These are phyloP conservation scores for Xenoacremonium recifei DNA, from an alignment of 2,329 filamentous ascomycete species.

Conservation along the genomic window DNA sequence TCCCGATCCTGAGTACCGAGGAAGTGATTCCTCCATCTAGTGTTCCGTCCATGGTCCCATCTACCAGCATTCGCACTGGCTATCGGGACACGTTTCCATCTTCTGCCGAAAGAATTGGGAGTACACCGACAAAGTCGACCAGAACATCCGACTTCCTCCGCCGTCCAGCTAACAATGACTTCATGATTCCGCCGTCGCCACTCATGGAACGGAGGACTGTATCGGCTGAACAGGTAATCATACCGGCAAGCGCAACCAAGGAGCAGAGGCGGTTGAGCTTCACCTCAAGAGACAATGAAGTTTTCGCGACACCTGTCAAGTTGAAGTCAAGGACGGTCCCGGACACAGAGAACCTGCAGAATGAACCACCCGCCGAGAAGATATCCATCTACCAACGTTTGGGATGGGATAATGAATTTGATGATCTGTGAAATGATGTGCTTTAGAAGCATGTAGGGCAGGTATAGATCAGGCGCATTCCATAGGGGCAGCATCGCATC, in stretches of 20 bases:
- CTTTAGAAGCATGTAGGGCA: slow-evolving; percentile 20
- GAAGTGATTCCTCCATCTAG: slow-evolving; percentile 38
- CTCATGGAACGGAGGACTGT: slow-evolving; percentile 25
- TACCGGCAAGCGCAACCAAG: slow-evolving; percentile 12
- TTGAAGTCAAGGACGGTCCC: slow-evolving; percentile 18
- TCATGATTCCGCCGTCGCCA: slow-evolving; percentile 35
- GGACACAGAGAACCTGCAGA: slow-evolving; percentile 7
- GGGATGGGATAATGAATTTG: slow-evolving; percentile 59
- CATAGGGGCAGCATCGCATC: slow-evolving; percentile 18
- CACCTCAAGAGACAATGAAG: slow-evolving; percentile 9
- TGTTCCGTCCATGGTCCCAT: slow-evolving; percentile 38
- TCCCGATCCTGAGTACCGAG: slow-evolving; percentile 21
- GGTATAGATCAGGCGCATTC: slow-evolving; percentile 19
- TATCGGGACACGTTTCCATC: slow-evolving; percentile 31
- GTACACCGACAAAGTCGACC: slow-evolving; percentile 29
- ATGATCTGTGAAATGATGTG: slow-evolving; percentile 42
- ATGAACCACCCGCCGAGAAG: slow-evolving; percentile 23
- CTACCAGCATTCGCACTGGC: slow-evolving; percentile 36
- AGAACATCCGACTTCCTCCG: slow-evolving; percentile 27
- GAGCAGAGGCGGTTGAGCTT: slow-evolving; percentile 17
- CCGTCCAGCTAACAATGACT: slow-evolving; percentile 23
- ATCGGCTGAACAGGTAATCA: slow-evolving; percentile 11
- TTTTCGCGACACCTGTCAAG: slow-evolving; percentile 40
- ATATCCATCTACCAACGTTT: slow-evolving; percentile 53
- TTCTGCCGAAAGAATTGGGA: slow-evolving; percentile 27